Evolutionary conservation across 371 early-diverging fungal species (phyloP).

Genomic region (Lichtheimia ornata): DNA sequence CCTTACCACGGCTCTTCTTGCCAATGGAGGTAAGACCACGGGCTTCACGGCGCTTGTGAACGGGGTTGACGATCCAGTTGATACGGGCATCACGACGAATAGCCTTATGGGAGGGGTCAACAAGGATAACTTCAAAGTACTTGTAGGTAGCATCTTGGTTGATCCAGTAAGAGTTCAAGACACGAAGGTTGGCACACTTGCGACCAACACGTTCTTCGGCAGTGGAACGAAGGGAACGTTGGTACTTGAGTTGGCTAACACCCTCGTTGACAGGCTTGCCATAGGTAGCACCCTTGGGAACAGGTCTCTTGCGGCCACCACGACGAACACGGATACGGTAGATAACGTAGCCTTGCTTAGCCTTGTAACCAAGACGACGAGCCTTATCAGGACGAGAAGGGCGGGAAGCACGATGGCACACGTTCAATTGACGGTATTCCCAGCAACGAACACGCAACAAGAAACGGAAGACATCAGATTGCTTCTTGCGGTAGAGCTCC

Average conservation of each 20-base stretch:
- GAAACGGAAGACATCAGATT: constrained; percentile 98
- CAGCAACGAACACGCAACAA: constrained; percentile 97
- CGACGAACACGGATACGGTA: constrained; percentile 98
- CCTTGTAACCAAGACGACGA: constrained; percentile 98
- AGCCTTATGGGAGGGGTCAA: constrained; percentile 96
- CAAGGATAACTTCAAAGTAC: constrained; percentile 98
- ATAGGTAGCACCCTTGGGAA: constrained; percentile 96
- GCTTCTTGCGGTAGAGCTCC: constrained; percentile 98
- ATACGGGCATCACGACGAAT: constrained; percentile 98
- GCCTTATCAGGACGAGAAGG: constrained; percentile 99
- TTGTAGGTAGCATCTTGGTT: constrained; percentile 99
- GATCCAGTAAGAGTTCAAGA: constrained; percentile 99
- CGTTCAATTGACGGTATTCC: constrained; percentile 98
- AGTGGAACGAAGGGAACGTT: constrained; percentile 88
- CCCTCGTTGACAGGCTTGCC: constrained; percentile 99
- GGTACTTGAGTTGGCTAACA: constrained; percentile 97
- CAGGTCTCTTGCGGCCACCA: constrained; percentile 96
- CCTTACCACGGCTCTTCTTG: constrained; percentile 97
- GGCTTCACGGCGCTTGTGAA: constrained; percentile 98
- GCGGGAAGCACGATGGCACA: constrained; percentile 96
- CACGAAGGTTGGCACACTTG: constrained; percentile 93
- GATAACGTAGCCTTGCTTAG: constrained; percentile 98
- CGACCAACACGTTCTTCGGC: constrained; percentile 98
- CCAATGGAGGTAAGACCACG: constrained; percentile 98
- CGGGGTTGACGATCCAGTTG: constrained; percentile 98